phyloP scores from a whole-genome alignment of 2,329 filamentous ascomycete species.

The Pleoardoris graminearum region DNA sequence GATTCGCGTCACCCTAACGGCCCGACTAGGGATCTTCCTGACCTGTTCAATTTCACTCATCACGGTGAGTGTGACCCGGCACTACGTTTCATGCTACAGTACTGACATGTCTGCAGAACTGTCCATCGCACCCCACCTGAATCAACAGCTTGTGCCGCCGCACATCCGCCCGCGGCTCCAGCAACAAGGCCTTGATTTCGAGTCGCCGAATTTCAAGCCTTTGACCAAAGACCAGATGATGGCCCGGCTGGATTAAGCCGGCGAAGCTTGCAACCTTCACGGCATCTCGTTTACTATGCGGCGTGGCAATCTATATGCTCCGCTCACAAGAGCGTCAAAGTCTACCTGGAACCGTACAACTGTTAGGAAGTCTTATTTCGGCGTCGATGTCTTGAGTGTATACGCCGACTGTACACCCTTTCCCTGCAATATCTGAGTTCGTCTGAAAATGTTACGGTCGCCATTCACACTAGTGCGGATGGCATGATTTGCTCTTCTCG shows the following conservation, averaged over 20 bases:
- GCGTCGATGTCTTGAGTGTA: conserved; percentile 40
- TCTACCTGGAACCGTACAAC: conserved; percentile 38
- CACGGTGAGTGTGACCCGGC: conserved; percentile 69
- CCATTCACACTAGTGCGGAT: conserved; percentile 42
- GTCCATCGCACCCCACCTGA: conserved; percentile 89
- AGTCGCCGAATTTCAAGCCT: conserved; percentile 77
- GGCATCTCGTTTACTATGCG: conserved; percentile 46
- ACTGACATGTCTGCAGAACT: conserved; percentile 66
- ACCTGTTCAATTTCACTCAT: conserved; percentile 88
- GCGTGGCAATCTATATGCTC: conserved; percentile 40
- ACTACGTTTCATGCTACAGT: neutral
- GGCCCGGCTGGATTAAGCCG: conserved; percentile 81
- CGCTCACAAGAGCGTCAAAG: conserved; percentile 36
- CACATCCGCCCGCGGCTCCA: conserved; percentile 77
- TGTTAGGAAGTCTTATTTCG: conserved; percentile 40
- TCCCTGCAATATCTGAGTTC: conserved; percentile 44
- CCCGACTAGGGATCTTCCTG: conserved; percentile 77
- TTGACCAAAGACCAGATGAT: conserved; percentile 96
- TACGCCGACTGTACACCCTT: conserved; percentile 40
- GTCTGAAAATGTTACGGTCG: conserved; percentile 44
- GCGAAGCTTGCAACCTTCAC: conserved; percentile 40
- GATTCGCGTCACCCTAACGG: conserved; percentile 90
- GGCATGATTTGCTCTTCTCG: conserved; percentile 40
- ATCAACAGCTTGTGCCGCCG: conserved; percentile 81
- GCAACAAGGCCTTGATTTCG: conserved; percentile 82